phyloP scores from a whole-genome alignment of 805 yeast genomes.

The Cyberlindnera sargentensis region DNA sequence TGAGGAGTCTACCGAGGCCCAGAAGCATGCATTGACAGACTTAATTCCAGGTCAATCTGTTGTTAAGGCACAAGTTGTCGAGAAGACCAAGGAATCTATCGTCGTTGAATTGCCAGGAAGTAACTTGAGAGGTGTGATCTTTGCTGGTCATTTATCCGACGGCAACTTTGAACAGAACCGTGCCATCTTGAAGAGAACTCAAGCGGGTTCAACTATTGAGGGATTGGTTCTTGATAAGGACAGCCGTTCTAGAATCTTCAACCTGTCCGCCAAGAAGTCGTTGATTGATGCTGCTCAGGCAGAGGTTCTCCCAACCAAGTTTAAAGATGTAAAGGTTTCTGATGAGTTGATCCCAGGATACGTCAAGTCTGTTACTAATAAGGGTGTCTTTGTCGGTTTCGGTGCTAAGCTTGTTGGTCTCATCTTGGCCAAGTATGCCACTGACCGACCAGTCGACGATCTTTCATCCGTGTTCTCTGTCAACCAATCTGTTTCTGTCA shows the following conservation, averaged over 20 bases:
- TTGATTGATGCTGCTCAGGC: constrained; percentile 57
- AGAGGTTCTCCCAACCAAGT: constrained; percentile 47
- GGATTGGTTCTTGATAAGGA: constrained; percentile 68
- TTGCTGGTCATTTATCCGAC: constrained; percentile 71
- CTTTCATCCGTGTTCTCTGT: constrained; percentile 46
- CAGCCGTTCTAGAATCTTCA: constrained; percentile 49
- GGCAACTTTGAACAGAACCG: constrained; percentile 69
- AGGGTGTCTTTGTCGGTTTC: constrained; percentile 80
- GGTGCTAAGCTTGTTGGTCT: constrained; percentile 78
- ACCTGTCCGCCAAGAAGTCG: constrained; percentile 57
- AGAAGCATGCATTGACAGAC: constrained; percentile 40
- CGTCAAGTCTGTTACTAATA: constrained; percentile 67
- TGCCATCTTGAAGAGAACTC: constrained; percentile 51
- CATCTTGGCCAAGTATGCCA: constrained; percentile 66
- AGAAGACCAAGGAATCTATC: constrained; percentile 68
- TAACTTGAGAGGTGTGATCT: constrained; percentile 61
- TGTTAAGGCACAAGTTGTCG: constrained; percentile 53
- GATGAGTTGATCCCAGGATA: constrained; percentile 56
- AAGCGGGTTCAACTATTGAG: constrained; percentile 52
- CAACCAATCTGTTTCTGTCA: constrained; percentile 67
- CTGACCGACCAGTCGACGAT: constrained; percentile 45
- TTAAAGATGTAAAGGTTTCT: constrained; percentile 49
- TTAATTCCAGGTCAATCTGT: constrained; percentile 58
- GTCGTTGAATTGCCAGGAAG: constrained; percentile 48
- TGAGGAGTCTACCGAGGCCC: constrained; percentile 36